A percentile compares a stretch with the other conserved stretches of the same genome.
These are phyloP conservation scores for Sporobolomyces phaffii DNA, from an alignment of 768 basidiomycete species.

Conservation along the genomic window DNA sequence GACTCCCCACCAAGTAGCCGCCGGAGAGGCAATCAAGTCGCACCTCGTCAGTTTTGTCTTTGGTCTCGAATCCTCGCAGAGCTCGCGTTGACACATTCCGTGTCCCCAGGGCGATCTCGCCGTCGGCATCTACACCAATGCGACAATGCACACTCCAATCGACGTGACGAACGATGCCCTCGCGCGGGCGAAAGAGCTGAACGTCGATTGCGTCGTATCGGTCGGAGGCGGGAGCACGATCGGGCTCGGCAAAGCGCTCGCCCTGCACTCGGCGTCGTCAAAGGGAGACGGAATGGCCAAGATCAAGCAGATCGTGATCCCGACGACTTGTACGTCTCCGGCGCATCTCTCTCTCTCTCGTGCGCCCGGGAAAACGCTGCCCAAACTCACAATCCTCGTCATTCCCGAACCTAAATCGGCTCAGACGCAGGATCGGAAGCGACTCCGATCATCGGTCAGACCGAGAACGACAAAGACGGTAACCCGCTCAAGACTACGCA, in stretches of 20 bases:
- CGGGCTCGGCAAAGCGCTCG: constrained; percentile 50
- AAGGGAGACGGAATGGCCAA: neutral
- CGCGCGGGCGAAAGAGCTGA: constrained; percentile 38
- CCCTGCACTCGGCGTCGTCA: constrained; percentile 46
- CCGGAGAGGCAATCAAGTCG: constrained; percentile 43
- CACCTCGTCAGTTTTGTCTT: constrained; percentile 25
- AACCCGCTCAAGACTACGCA: constrained; percentile 48
- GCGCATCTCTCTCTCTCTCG: neutral
- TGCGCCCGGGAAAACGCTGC: neutral
- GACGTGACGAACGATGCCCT: constrained; percentile 49
- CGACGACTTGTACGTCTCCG: constrained; percentile 48
- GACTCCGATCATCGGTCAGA: constrained; percentile 50
- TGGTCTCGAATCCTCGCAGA: too few relatives aligned
- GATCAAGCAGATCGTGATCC: constrained; percentile 49
- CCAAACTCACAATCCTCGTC: too few relatives aligned
- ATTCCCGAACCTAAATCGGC: too few relatives aligned
- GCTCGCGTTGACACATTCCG: too few relatives aligned
- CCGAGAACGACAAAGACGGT: constrained; percentile 45
- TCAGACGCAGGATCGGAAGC: constrained; percentile 50
- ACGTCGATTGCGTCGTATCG: constrained; percentile 48
- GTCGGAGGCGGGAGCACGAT: constrained; percentile 50
- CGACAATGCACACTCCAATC: constrained; percentile 51
- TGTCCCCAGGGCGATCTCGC: constrained; percentile 30
- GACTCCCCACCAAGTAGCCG: constrained; percentile 45
- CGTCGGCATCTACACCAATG: constrained; percentile 48